Evolutionary conservation across 1,139 yeast genomes (phyloP).

Genomic region (Taphrina pruni): DNA sequence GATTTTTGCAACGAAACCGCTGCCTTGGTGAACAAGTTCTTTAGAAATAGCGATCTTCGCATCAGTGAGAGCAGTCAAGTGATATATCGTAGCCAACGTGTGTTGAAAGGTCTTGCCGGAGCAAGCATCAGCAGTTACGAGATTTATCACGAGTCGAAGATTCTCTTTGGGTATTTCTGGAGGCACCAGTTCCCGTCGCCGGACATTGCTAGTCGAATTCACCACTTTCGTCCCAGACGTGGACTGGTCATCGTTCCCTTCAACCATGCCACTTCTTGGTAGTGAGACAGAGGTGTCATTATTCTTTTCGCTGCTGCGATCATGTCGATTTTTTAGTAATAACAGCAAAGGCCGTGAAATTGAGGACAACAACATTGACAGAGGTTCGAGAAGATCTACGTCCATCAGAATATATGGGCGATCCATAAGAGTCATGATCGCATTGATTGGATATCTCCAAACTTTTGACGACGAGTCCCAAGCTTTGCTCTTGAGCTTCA

Average conservation of each 20-base stretch:
- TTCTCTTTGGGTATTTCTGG: conserved; percentile 72
- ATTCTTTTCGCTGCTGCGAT: neutral
- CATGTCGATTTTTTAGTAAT: neutral
- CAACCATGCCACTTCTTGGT: no score
- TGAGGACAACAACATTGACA: conserved; percentile 75
- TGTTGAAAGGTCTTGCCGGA: conserved; percentile 85
- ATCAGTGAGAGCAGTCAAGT: conserved; percentile 66
- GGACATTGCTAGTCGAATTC: neutral
- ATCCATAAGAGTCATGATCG: conserved; percentile 67
- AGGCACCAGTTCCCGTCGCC: conserved; percentile 47
- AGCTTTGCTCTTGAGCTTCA: conserved; percentile 53
- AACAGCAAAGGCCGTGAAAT: conserved; percentile 70
- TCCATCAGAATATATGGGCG: conserved; percentile 71
- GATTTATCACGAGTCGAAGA: conserved; percentile 67
- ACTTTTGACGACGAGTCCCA: conserved; percentile 54
- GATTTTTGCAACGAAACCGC: conserved; percentile 63
- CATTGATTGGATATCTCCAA: conserved; percentile 72
- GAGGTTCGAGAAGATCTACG: conserved; percentile 73
- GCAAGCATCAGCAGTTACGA: conserved; percentile 84
- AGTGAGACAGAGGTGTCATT: neutral
- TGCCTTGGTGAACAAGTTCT: conserved; percentile 73
- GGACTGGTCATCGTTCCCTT: conserved; percentile 40
- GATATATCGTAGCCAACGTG: conserved; percentile 81
- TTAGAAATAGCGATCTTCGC: conserved; percentile 70
- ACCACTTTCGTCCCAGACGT: neutral